phyloP scores from a whole-genome alignment of 78 protist genomes.

The Dictyostelium intermedium region DNA sequence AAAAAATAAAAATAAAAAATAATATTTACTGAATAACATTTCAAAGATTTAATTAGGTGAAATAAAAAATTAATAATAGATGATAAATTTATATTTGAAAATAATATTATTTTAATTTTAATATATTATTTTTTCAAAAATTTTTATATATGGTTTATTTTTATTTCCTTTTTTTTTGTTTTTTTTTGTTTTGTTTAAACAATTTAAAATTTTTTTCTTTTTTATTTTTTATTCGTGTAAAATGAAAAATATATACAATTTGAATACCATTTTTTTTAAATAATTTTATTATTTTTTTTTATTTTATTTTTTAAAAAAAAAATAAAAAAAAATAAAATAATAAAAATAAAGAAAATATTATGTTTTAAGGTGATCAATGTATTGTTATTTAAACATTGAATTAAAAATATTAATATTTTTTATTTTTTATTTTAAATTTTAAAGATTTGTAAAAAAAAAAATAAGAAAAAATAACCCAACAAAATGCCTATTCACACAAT shows the following conservation, averaged over 20 bases:
- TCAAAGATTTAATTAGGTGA: background rate
- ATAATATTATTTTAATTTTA: background rate
- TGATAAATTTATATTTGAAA: background rate
- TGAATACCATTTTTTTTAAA: background rate
- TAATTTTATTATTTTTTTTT: too few relatives aligned
- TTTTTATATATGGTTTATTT: background rate
- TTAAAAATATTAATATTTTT: too few relatives aligned
- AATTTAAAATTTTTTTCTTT: background rate
- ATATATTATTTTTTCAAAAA: too few relatives aligned
- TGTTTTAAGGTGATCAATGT: background rate
- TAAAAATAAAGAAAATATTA: background rate
- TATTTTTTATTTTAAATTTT: too few relatives aligned
- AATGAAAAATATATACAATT: background rate
- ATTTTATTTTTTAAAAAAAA: too few relatives aligned
- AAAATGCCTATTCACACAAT: too few relatives aligned
- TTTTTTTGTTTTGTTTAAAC: background rate
- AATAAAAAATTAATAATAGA: background rate
- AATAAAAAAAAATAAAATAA: background rate
- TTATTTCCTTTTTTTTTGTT: background rate
- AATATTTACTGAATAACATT: conserved; percentile 8
- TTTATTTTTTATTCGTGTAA: too few relatives aligned
- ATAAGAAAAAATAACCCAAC: too few relatives aligned
- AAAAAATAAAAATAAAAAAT: background rate
- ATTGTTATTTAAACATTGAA: background rate
- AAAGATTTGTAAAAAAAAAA: background rate